Evolutionary conservation across 768 basidiomycete species (phyloP).

Genomic region (Tubosaeta sp.): DNA sequence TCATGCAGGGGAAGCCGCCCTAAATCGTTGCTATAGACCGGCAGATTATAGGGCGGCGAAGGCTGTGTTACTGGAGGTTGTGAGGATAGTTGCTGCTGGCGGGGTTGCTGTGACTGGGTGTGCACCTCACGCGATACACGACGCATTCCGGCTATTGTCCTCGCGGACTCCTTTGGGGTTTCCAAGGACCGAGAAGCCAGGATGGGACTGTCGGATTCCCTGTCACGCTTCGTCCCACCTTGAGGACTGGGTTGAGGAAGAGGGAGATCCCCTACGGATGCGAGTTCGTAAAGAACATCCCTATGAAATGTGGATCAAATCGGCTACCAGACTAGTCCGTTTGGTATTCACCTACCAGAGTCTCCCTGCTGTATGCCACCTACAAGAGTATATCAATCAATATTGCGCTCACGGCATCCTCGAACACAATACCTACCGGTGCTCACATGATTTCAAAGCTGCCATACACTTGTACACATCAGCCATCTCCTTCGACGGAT

Average conservation of each 20-base stretch:
- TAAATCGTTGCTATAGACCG: conserved; percentile 55
- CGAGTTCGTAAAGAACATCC: conserved; percentile 71
- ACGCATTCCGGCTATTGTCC: conserved; percentile 32
- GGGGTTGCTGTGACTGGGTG: conserved; percentile 6
- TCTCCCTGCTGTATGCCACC: conserved; percentile 47
- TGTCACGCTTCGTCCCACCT: conserved; percentile 56
- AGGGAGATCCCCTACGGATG: conserved; percentile 66
- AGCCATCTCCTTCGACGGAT: conserved; percentile 42
- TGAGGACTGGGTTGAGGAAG: conserved; percentile 53
- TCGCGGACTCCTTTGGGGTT: conserved; percentile 11
- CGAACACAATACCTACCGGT: conserved; percentile 24
- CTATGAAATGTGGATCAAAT: conserved; percentile 29
- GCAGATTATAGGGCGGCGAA: conserved; percentile 35
- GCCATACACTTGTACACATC: conserved; percentile 51
- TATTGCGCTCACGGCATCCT: background rate
- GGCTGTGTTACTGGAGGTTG: conserved; percentile 7
- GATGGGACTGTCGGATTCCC: conserved; percentile 50
- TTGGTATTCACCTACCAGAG: conserved; percentile 37
- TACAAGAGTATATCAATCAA: conserved; percentile 18
- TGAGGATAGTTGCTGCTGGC: conserved; percentile 5
- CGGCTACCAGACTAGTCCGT: background rate
- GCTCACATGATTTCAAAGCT: conserved; percentile 35
- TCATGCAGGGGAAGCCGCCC: conserved; percentile 49
- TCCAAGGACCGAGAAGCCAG: conserved; percentile 5
- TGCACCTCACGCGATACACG: conserved; percentile 30